These are phyloP conservation scores for Penicillium sp. DNA, from an alignment of 2,329 filamentous ascomycete genomes.

Conservation along the genomic window DNA sequence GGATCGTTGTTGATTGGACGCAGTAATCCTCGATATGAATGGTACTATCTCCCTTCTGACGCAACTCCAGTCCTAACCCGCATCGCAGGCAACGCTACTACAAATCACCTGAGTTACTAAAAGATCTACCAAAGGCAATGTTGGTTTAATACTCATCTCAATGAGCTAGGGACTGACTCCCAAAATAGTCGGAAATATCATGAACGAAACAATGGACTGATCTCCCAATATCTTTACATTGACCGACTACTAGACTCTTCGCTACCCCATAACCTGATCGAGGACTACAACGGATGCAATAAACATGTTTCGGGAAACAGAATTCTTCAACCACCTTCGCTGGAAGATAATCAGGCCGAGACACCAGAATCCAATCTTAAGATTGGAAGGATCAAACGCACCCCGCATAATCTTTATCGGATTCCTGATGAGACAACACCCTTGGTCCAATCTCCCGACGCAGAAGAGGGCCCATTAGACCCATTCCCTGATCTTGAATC, in stretches of 20 bases:
- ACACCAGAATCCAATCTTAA: constrained; percentile 46
- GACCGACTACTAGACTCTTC: constrained; percentile 87
- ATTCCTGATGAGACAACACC: constrained; percentile 45
- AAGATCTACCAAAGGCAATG: constrained; percentile 68
- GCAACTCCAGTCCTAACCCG: not conserved
- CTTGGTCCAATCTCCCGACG: constrained; percentile 47
- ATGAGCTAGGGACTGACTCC: not conserved
- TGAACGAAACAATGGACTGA: constrained; percentile 79
- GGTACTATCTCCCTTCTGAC: constrained; percentile 45
- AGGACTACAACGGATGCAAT: constrained; percentile 64
- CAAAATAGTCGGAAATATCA: constrained; percentile 70
- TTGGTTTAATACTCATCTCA: constrained; percentile 34
- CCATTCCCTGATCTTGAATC: constrained; percentile 45
- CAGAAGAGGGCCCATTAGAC: constrained; percentile 54
- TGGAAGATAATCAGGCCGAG: constrained; percentile 49
- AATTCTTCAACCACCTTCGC: constrained; percentile 40
- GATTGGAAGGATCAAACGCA: constrained; percentile 60
- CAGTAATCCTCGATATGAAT: constrained; percentile 79
- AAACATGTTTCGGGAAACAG: not conserved
- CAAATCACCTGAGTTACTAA: constrained; percentile 74
- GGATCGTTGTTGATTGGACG: constrained; percentile 68
- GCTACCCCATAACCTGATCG: constrained; percentile 85
- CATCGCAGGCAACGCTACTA: constrained; percentile 67
- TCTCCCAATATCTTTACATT: constrained; percentile 92
- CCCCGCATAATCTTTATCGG: constrained; percentile 82